A percentile compares a stretch with the other conserved stretches of the same genome.
Conservation (phyloP, 2,329 filamentous ascomycete genomes). For the Nannizzia gypsea region DNA sequence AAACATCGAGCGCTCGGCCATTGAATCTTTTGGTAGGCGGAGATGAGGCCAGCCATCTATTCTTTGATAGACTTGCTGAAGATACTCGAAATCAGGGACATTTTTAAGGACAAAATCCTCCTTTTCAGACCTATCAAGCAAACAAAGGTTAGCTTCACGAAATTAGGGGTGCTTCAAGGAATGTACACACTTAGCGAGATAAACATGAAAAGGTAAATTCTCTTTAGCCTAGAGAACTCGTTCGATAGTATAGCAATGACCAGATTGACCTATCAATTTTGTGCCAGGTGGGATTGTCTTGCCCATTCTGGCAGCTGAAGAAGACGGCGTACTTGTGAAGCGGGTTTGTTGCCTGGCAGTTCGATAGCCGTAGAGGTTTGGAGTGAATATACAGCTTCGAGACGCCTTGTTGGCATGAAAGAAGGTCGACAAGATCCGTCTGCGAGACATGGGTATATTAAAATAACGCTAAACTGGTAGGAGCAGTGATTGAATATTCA, state of each 20-base stretch:
- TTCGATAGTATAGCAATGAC: neutral
- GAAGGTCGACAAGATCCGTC: neutral
- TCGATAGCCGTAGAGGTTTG: neutral
- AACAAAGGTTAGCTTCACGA: neutral
- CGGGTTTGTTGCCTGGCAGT: neutral
- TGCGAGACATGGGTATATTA: neutral
- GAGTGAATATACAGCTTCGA: neutral
- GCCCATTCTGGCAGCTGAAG: neutral
- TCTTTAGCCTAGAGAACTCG: neutral
- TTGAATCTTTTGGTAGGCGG: conserved; percentile 28
- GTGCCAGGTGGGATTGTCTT: neutral
- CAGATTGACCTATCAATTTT: neutral
- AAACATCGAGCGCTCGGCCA: conserved; percentile 34
- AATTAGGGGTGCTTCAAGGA: neutral
- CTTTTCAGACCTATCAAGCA: neutral
- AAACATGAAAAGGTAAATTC: neutral
- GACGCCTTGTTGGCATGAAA: neutral
- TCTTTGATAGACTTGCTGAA: conserved; percentile 13
- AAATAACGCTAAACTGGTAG: no score
- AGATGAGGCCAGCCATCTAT: conserved; percentile 21
- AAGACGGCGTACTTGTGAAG: neutral
- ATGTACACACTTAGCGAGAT: neutral
- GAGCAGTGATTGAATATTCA: no score
- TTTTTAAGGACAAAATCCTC: conserved; percentile 11
- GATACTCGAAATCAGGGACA: conserved; percentile 14